Base-by-base conservation (phyloP, 2,329 filamentous ascomycete species). In the Rutstroemia sp. region DNA sequence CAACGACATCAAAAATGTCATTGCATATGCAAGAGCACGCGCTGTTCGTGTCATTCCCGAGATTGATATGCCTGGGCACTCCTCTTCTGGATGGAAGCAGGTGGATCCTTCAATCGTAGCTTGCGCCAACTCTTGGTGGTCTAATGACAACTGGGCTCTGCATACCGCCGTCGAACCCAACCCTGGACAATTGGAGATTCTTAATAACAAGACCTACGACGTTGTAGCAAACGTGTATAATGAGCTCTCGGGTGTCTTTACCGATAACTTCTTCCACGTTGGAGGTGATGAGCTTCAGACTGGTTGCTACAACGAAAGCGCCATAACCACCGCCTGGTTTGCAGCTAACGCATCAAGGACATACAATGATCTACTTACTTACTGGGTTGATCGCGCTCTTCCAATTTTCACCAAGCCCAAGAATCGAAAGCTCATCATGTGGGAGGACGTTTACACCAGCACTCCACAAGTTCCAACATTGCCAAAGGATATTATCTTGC, bases 361-460 rank as follows among this genome's bases (percentile, higher is more conserved):
- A 39, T 89, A 87, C 68, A 74, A 82, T 56, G 74, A 78, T 1
- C 90, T 94, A 68, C 74, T 94, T 62, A 79, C 87, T 68, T 79
- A 80, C 63, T 83, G 84, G 66, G 86, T 91, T 69, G 75, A 73
- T 23, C 80, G 83, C 38, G 77, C 92, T 42, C 75, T 81, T 25
- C 73, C 78, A 39, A 76, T 79, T 10, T 85, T 85, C 12, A 73
- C 92, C 54, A 80, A 78, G 4, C 88, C 88, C 0, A 44, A 51
- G 41, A 71, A 78, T 60, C 78, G 78, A 64, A 77, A 76, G 3
- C 70, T 83, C 6, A 74, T 95, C 23, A 87, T 91, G 4, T 95
- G 90, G 90, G 89, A 95, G 70, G 90, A 95, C 70, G 88, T 92
- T 76, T 75, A 88, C 0, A 74, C 87, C 9, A 73, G 91, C 51